These are phyloP conservation scores for grape (Vitis vinifera) DNA, from an alignment of 164 flowering plant species.

Conservation along the genomic window DNA sequence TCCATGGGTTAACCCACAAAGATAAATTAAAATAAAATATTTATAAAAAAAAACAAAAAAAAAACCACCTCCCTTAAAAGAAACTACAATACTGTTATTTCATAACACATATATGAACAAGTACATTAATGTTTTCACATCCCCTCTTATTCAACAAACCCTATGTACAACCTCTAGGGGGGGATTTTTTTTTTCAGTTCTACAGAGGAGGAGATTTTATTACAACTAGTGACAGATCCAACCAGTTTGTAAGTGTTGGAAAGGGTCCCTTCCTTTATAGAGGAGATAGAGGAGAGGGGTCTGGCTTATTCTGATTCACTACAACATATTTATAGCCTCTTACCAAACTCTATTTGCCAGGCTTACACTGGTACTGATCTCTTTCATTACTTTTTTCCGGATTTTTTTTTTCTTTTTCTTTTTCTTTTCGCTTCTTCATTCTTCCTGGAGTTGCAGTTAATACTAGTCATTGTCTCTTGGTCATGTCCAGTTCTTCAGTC, in stretches of 20 bases:
- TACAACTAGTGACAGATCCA: slow-evolving; percentile 13
- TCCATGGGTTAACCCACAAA: too few species aligned
- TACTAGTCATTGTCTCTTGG: slow-evolving; percentile 40
- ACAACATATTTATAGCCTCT: not conserved
- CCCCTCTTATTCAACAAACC: slow-evolving; percentile 18
- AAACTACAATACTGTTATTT: slow-evolving; percentile 5
- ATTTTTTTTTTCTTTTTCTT: not conserved
- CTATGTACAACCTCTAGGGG: slow-evolving; percentile 26
- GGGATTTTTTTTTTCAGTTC: slow-evolving; percentile 5
- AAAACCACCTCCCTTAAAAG: too few species aligned
- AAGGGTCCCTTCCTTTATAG: too few species aligned
- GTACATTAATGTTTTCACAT: slow-evolving; percentile 3
- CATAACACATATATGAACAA: slow-evolving; percentile 13
- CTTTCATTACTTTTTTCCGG: not conserved
- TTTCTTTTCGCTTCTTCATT: slow-evolving; percentile 1
- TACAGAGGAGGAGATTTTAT: slow-evolving; percentile 12
- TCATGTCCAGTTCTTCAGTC: slow-evolving; percentile 60
- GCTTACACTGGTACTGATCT: not conserved
- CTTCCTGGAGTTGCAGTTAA: not conserved
- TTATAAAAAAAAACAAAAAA: too few species aligned
- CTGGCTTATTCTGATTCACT: slow-evolving; percentile 12
- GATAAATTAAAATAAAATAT: too few species aligned
- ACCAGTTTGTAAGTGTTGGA: slow-evolving; percentile 2
- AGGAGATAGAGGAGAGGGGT: not conserved
- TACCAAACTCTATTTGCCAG: slow-evolving; percentile 3